These are phyloP conservation scores for Cladophialophora immunda DNA, from an alignment of 2,329 filamentous ascomycete species.

Conservation along the genomic window DNA sequence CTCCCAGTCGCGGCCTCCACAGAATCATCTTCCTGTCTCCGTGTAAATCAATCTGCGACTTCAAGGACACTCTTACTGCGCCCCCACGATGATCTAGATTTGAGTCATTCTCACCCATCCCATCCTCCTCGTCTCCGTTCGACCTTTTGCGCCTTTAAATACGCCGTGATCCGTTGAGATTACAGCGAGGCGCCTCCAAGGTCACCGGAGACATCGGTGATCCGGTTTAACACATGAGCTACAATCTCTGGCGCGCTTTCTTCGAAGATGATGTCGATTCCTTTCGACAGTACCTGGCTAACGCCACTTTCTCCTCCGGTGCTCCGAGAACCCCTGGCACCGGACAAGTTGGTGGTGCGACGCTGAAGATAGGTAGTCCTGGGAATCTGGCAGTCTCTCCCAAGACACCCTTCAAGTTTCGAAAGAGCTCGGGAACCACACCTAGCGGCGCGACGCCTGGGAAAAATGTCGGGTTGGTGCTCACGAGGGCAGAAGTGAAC, in stretches of 20 bases:
- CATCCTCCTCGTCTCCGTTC: conserved; percentile 27
- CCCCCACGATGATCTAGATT: conserved; percentile 26
- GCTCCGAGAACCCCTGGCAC: conserved; percentile 25
- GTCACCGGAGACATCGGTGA: conserved; percentile 52
- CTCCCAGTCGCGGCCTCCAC: background rate
- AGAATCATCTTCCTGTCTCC: background rate
- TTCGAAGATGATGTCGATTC: conserved; percentile 97
- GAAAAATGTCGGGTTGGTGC: conserved; percentile 37
- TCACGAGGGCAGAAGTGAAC: conserved; percentile 78
- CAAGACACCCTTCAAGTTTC: conserved; percentile 40
- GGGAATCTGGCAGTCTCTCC: conserved; percentile 60
- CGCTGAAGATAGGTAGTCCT: conserved; percentile 42
- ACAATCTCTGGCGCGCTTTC: conserved; percentile 94
- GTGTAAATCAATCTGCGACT: background rate
- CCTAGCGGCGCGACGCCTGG: conserved; percentile 20
- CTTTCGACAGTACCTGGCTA: conserved; percentile 88
- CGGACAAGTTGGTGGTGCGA: conserved; percentile 57
- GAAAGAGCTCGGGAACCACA: conserved; percentile 39
- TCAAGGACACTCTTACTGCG: background rate
- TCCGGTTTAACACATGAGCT: conserved; percentile 78
- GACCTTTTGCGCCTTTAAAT: conserved; percentile 75
- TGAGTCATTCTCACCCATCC: conserved; percentile 20
- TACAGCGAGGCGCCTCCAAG: conserved; percentile 85
- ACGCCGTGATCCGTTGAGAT: conserved; percentile 85
- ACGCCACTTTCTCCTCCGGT: conserved; percentile 63